Base-by-base conservation (phyloP, 2,329 filamentous ascomycete genomes). In the Aciculosporium take region DNA sequence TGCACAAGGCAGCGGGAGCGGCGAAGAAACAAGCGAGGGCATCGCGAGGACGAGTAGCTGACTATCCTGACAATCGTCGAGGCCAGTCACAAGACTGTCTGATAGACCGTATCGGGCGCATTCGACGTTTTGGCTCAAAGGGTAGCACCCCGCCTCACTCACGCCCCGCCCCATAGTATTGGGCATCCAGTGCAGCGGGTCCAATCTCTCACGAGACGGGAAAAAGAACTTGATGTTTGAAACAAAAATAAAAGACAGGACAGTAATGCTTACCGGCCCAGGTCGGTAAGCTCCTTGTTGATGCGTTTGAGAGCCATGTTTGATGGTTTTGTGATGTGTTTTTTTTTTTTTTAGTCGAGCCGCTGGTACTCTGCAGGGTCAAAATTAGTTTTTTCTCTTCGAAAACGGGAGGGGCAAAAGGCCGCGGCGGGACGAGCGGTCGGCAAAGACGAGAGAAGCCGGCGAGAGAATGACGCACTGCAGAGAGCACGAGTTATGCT, bases 261-360 rank as follows among this genome's bases (percentile, higher is more conserved):
- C 32, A 23, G 40, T 41, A 34, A 40, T 54, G 71, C 72, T 60
- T 81, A 89, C 84, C 84, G 83, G 71, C 84, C 84, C 67, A 91
- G 75, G 64, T 91, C 84, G 66, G 82, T 81, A 63, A 91, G 78
- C 69, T 91, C 84, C 80, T 88, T 91, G 76, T 89, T 89, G 68
- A 91, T 91, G 67, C 84, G 80, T 81, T 91, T 91, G 58, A 91
- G 76, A 67, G 84, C 84, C 84, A 91, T 91, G 12, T 27, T 41
- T 59, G 58, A 62, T 62, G 35, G 60, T 53, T 51, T 51, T 48
- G 54, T 48, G 25, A n/a, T 49, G 31, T 46, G 36, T 55, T 53
- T 55, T 53, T 49, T 33, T 41, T 39, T 33, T 17, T 33, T 33
- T 21, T 21, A 18, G 38, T 21, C 38, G 29, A 37, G 46, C 50